Percentiles rank a stretch among this genome's conserved stretches.
These are phyloP conservation scores for Colletotrichum salicis DNA, from an alignment of 2,329 filamentous ascomycete species.

Conservation along the genomic window DNA sequence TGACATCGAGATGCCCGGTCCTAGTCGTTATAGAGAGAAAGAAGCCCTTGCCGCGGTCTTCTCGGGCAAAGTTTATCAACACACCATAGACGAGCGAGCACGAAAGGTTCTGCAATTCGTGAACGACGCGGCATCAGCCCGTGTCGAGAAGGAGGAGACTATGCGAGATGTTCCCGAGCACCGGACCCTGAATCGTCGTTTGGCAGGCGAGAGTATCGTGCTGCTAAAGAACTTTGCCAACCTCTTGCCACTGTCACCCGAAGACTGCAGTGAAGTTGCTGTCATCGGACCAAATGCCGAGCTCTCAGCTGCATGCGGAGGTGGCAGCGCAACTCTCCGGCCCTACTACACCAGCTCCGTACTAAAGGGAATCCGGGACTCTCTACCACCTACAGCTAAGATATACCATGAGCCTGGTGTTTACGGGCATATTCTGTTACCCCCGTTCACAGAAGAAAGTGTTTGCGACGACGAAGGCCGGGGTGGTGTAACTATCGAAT, in stretches of 20 bases:
- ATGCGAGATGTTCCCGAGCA: slow-evolving; percentile 69
- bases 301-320: slow-evolving; percentile 67
- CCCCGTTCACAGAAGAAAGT: slow-evolving; percentile 60
- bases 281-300: slow-evolving; percentile 69
- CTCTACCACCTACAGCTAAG: slow-evolving; percentile 52
- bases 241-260: slow-evolving; percentile 70
- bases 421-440: slow-evolving; percentile 72
- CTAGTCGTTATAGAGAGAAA: slow-evolving; percentile 60
- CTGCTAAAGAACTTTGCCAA: slow-evolving; percentile 77
- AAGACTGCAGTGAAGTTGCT: slow-evolving; percentile 56
- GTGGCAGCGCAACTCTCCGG: slow-evolving; percentile 70
- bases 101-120: slow-evolving; percentile 67
- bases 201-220: slow-evolving; percentile 76
- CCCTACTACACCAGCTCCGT: slow-evolving; percentile 78
- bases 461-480: slow-evolving; percentile 65
- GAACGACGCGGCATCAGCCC: slow-evolving; percentile 63
- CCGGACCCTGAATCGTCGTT: slow-evolving; percentile 69
- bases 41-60: slow-evolving; percentile 61
- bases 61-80: slow-evolving; percentile 65
- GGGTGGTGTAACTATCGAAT: slow-evolving; percentile 68
- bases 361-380: slow-evolving; percentile 73
- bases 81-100: slow-evolving; percentile 66
- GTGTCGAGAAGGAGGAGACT: slow-evolving; percentile 64
- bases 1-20: slow-evolving; percentile 71
- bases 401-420: slow-evolving; percentile 65